Base-by-base conservation (phyloP, 2,329 filamentous ascomycete species). In the Pyricularia sp. region DNA sequence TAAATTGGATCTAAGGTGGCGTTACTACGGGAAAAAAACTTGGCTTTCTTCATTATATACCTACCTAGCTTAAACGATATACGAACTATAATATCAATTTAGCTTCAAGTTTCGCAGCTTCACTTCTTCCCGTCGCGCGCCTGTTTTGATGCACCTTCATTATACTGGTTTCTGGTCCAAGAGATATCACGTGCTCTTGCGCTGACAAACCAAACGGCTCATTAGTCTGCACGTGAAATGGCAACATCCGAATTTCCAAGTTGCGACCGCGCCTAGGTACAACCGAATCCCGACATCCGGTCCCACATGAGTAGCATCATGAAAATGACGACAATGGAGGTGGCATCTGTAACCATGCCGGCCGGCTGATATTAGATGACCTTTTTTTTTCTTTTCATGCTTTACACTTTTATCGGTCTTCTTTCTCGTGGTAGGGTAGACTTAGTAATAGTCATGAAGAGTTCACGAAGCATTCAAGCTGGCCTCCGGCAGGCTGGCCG, bases 401-500 rank as follows among this genome's bases (percentile, higher is more conserved):
- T 61, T 61, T 7, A 12, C 33, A 23, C 23, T 25, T 5, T 61
- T 25, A 2, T 4, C 6, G 5, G 1, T 6, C 10, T 26, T 50
- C 20, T n/a, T n/a, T 50, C n/a, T n/a, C 14, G 20, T n/a, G 42
- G 14, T 7, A n/a, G 42, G n/a, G 4, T 2, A 3, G n/a, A n/a
- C n/a, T n/a, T n/a, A 20, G 36, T 26, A 26, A 17, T 9, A 17
- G 42, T 4, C n/a, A 71, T 71, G 70, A 71, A 65, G 64, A 65
- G 31, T 25, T 50, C 65, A 20, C 28, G n/a, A 33, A 20, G 25
- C 5, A 12, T 64, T 20, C 4, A 26, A 28, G 68, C 64, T 5
- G 36, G 68, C 12, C n/a, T 69, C 3, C 63, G 42, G 12, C 63
- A 61, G 17, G 63, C 33, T n/a, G 42, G 23, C 28, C 64, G 36